phyloP scores from a whole-genome alignment of 192 early-diverging fungal genomes.

The Backusella liffmaniae region DNA sequence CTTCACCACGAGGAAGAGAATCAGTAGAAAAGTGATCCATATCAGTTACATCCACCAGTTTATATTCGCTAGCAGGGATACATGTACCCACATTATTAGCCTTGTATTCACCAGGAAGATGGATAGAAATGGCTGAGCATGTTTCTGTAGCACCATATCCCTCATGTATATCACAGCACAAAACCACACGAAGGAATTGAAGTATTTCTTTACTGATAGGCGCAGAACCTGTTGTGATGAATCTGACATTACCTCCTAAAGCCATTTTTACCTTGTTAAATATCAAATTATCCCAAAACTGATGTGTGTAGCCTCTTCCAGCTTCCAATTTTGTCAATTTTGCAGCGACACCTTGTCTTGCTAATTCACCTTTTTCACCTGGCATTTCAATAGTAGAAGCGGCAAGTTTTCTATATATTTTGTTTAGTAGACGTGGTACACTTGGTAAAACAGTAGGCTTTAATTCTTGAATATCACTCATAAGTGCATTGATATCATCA shows the following conservation, averaged over 20 bases:
- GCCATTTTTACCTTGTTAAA: slow-evolving; percentile 79
- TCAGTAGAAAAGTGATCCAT: slow-evolving; percentile 80
- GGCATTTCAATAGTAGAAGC: slow-evolving; percentile 58
- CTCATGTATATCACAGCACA: slow-evolving; percentile 63
- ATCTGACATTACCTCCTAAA: slow-evolving; percentile 72
- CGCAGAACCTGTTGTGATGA: slow-evolving; percentile 66
- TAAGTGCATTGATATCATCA: slow-evolving; percentile 62
- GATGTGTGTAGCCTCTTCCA: slow-evolving; percentile 60
- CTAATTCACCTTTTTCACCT: slow-evolving; percentile 47
- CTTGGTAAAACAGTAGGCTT: slow-evolving; percentile 80
- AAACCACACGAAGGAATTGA: slow-evolving; percentile 66
- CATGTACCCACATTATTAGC: slow-evolving; percentile 69
- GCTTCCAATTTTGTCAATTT: slow-evolving; percentile 59
- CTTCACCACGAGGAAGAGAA: slow-evolving; percentile 87
- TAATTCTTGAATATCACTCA: slow-evolving; percentile 81
- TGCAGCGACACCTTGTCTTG: slow-evolving; percentile 52
- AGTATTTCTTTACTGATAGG: slow-evolving; percentile 66
- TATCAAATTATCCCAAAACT: slow-evolving; percentile 82
- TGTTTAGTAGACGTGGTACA: slow-evolving; percentile 89
- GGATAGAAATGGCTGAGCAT: slow-evolving; percentile 32
- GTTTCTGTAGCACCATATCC: slow-evolving; percentile 53
- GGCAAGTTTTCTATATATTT: slow-evolving; percentile 69
- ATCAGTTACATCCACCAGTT: slow-evolving; percentile 83
- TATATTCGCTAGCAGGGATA: slow-evolving; percentile 64
- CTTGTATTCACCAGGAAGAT: slow-evolving; percentile 49